Evolutionary conservation across 768 basidiomycete genomes (phyloP).

Genomic region (Omphalotus guepiniiformis): DNA sequence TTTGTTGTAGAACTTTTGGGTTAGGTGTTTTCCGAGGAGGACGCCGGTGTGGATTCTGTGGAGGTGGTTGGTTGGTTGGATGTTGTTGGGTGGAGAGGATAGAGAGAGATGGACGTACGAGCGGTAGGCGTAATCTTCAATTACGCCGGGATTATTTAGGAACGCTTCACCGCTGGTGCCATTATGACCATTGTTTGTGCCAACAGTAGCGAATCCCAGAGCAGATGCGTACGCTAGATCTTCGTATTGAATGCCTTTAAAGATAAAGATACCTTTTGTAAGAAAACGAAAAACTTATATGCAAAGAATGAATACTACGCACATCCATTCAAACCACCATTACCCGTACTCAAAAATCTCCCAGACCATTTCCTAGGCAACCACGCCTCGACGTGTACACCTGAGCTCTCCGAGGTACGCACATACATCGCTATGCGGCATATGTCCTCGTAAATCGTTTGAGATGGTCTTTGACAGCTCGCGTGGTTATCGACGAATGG

Average conservation of each 20-base stretch:
- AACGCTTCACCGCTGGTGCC: constrained; percentile 13
- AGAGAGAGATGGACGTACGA: neutral
- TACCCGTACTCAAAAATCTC: constrained; percentile 11
- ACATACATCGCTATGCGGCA: constrained; percentile 12
- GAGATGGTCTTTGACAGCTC: constrained; percentile 1
- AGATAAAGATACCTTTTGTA: neutral
- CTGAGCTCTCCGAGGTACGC: constrained; percentile 10
- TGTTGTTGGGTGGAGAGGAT: neutral
- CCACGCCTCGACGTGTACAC: constrained; percentile 12
- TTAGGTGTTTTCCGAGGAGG: constrained; percentile 15
- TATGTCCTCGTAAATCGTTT: neutral
- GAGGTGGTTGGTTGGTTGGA: no score
- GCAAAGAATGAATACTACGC: neutral
- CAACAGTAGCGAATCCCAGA: constrained; percentile 17
- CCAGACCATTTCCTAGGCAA: constrained; percentile 13
- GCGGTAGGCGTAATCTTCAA: constrained; percentile 17
- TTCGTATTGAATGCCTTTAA: constrained; percentile 17
- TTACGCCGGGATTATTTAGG: constrained; percentile 15
- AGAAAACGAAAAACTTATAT: neutral
- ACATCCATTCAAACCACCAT: constrained; percentile 14
- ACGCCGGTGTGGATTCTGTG: constrained; percentile 14
- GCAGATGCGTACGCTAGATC: constrained; percentile 12
- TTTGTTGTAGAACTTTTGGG: constrained; percentile 16
- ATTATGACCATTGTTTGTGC: constrained; percentile 17
- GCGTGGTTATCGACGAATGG: neutral